phyloP scores from a whole-genome alignment of 2,329 filamentous ascomycete species.

The Didymella exigua region DNA sequence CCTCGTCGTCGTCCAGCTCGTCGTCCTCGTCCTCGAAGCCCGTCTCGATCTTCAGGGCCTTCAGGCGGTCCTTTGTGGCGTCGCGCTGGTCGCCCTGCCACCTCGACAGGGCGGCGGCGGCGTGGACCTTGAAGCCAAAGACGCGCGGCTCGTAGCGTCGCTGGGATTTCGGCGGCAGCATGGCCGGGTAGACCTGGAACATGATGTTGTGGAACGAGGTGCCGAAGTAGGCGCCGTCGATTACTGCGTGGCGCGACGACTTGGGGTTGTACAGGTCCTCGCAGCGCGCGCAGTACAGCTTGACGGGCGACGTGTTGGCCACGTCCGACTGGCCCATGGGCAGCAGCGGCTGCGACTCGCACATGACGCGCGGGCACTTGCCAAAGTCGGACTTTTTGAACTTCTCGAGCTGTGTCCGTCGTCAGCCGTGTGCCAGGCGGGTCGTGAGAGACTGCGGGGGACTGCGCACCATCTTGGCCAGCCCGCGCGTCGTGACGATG shows the following conservation, averaged over 20 bases:
- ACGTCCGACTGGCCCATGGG: conserved; percentile 94
- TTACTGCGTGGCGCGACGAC: conserved; percentile 90
- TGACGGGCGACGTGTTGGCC: conserved; percentile 85
- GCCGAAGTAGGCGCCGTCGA: conserved; percentile 98
- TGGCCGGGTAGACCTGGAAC: conserved; percentile 94
- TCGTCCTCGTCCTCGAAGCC: conserved; percentile 72
- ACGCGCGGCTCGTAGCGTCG: conserved; percentile 87
- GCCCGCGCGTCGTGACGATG: conserved; percentile 90
- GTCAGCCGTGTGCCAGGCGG: conserved; percentile 11
- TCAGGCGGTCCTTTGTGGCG: conserved; percentile 79
- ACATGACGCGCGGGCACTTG: conserved; percentile 96
- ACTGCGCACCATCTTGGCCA: conserved; percentile 87
- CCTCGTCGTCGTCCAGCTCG: conserved; percentile 65
- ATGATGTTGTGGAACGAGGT: conserved; percentile 99
- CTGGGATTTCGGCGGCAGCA: conserved; percentile 84
- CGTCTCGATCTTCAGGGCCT: conserved; percentile 71
- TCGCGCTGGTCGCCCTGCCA: conserved; percentile 87
- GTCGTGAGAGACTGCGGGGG: background rate
- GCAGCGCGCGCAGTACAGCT: conserved; percentile 95
- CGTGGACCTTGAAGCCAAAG: conserved; percentile 96
- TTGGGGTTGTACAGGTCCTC: conserved; percentile 99
- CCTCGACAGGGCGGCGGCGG: conserved; percentile 80
- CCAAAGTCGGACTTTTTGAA: conserved; percentile 98
- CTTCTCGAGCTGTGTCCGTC: conserved; percentile 84
- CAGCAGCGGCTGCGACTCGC: conserved; percentile 87